Evolutionary conservation across 2,329 filamentous ascomycete genomes (phyloP).

Genomic region (Cladophialophora chaetospira): DNA sequence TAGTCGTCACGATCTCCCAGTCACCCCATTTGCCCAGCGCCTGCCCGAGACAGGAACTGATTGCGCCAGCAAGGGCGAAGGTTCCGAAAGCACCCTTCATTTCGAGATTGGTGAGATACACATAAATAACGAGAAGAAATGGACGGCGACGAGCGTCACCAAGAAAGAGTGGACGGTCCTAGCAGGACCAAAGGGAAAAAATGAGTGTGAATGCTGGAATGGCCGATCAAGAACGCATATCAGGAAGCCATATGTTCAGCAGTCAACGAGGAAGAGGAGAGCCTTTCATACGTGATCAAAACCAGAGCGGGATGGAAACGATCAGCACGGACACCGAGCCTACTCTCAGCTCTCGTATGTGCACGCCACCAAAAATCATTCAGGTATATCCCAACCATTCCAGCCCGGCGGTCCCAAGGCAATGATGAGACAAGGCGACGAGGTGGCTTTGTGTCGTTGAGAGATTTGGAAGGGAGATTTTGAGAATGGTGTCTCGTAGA

Average conservation of each 20-base stretch:
- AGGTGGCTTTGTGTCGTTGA: too few species aligned
- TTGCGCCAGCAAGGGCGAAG: not conserved
- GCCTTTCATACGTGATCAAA: not conserved
- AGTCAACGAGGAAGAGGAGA: not conserved
- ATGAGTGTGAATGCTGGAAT: not conserved
- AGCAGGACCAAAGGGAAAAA: not conserved
- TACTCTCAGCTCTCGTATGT: not conserved
- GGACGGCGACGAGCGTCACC: constrained; percentile 7
- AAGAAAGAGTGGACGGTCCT: constrained; percentile 1
- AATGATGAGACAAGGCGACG: too few species aligned
- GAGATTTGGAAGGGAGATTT: too few species aligned
- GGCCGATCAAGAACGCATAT: not conserved
- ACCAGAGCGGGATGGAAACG: not conserved
- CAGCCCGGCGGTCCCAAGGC: not conserved
- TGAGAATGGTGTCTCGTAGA: too few species aligned
- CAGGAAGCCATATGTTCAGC: not conserved
- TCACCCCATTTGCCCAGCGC: not conserved
- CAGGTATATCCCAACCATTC: not conserved
- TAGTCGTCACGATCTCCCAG: constrained; percentile 4
- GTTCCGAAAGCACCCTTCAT: not conserved
- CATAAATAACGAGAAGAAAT: not conserved
- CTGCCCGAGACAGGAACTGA: not conserved
- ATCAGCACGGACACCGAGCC: not conserved
- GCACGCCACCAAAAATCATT: not conserved
- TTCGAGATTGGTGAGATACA: too few species aligned